These are phyloP conservation scores for Mortierella sp. DNA, from an alignment of 371 early-diverging fungal genomes.

Conservation along the genomic window DNA sequence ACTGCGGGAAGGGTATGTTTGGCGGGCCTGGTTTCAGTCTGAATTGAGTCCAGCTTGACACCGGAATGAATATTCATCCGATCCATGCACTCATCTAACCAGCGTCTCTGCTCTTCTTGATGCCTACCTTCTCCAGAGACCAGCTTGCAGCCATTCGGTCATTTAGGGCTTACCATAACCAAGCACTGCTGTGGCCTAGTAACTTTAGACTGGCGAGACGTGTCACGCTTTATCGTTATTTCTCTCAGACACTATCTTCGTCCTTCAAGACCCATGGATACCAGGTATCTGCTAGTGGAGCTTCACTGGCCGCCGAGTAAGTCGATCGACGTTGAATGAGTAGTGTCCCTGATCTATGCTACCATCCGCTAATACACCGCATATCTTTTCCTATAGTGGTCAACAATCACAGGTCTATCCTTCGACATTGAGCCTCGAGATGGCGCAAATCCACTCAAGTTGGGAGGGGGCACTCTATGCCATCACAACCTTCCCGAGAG, in stretches of 20 bases:
- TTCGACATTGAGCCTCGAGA: slow-evolving; percentile 59
- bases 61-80: too few species aligned
- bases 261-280: slow-evolving; percentile 31
- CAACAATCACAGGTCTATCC: slow-evolving; percentile 9
- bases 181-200: slow-evolving; percentile 56
- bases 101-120: background rate
- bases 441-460: slow-evolving; percentile 59
- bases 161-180: slow-evolving; percentile 65
- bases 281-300: slow-evolving; percentile 14
- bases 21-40: background rate
- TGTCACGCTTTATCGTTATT: slow-evolving; percentile 56
- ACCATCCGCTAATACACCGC: background rate
- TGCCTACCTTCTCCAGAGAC: slow-evolving; percentile 7
- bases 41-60: too few species aligned
- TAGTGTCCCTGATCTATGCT: too few species aligned
- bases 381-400: background rate
- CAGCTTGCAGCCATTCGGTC: slow-evolving; percentile 54
- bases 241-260: slow-evolving; percentile 44
- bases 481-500: slow-evolving; percentile 67
- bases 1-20: slow-evolving; percentile 60
- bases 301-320: slow-evolving; percentile 19
- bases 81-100: too few species aligned
- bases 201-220: slow-evolving; percentile 62
- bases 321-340: background rate
- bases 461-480: slow-evolving; percentile 73